Evolutionary conservation across 257 asterid species (phyloP), one percentile per base, ranked within the genome.

Genomic region (Verbascum thapsus): DNA sequence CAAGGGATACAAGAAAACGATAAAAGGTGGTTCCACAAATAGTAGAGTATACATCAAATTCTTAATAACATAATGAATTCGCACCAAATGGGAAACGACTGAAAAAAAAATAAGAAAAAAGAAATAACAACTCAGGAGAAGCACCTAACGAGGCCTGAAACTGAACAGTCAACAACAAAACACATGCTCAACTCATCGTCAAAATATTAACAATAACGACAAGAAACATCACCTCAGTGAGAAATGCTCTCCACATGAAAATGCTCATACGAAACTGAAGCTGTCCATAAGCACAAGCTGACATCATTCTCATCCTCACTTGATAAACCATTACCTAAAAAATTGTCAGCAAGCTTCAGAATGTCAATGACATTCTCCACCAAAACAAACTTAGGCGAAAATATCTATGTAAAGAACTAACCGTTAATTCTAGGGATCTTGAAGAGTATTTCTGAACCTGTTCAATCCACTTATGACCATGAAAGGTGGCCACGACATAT

Each of bases 401-500:
- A 88, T 84, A 26, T 83, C 85, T 94, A 91, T 81, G 72, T 68
- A 91, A 8, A 88, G 90, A 7, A 57, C 37, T 1, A 91, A 75
- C 11, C 88, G 96, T 26, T 73, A 65, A 35, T 91, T 91, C 69
- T 86, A 88, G 0, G 76, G 56, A 67, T 87, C 98, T 6, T 71
- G 63, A 0, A 91, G 73, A 0, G 98, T 63, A 17, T 91, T 73
- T 30, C 98, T 78, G 51, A 75, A 86, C 40, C 95, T 78, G 58
- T 91, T 91, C 26, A 75, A 86, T 1, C 96, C 98, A 66, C 98
- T 91, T 34, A 91, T 86, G 39, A 96, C 98, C 72, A 88, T 96
- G 40, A 95, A 91, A 3, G 98, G 98, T 8, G 98, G 98, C 98
- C 98, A 8, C 98, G 96, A 66, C 98, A 91, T 37, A 91, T 60